Conservation (phyloP, 352 stramenopile genomes). For the Pythium brassicae region DNA sequence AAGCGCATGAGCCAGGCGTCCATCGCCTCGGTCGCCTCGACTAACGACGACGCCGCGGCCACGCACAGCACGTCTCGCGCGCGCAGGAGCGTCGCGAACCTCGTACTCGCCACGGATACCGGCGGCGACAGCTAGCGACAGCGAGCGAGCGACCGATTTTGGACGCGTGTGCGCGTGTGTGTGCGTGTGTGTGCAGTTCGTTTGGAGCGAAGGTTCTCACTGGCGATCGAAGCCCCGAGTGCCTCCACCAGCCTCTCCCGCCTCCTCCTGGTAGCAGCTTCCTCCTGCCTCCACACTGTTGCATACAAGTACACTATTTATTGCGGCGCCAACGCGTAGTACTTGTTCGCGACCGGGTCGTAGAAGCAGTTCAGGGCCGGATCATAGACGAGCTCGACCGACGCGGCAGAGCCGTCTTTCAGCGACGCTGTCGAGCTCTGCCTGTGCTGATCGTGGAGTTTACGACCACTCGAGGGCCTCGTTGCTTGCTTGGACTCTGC, state of each 20-base stretch:
- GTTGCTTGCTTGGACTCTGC: slow-evolving; percentile 1
- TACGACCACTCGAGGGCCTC: background rate
- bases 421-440: background rate
- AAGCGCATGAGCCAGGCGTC: slow-evolving; percentile 31
- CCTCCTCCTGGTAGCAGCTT: background rate
- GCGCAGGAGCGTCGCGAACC: slow-evolving; percentile 10
- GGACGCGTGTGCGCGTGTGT: background rate
- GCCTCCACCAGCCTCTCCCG: background rate
- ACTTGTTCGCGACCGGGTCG: slow-evolving; percentile 78
- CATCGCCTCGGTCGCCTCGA: background rate
- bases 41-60: background rate
- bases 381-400: slow-evolving; percentile 81
- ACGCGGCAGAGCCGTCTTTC: background rate
- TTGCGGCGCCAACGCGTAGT: slow-evolving; percentile 60
- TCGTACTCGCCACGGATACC: slow-evolving; percentile 11
- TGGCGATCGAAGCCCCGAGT: slow-evolving; percentile 3
- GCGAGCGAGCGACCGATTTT: background rate
- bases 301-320: slow-evolving; percentile 33
- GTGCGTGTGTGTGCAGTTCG: too few species aligned
- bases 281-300: too few species aligned
- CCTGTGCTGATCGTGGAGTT: background rate
- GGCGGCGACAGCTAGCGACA: background rate
- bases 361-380: slow-evolving; percentile 82
- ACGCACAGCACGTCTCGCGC: slow-evolving; percentile 6
- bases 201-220: too few species aligned